Conservation (phyloP, 345 rosid species). For the Aethionema arabicum region DNA sequence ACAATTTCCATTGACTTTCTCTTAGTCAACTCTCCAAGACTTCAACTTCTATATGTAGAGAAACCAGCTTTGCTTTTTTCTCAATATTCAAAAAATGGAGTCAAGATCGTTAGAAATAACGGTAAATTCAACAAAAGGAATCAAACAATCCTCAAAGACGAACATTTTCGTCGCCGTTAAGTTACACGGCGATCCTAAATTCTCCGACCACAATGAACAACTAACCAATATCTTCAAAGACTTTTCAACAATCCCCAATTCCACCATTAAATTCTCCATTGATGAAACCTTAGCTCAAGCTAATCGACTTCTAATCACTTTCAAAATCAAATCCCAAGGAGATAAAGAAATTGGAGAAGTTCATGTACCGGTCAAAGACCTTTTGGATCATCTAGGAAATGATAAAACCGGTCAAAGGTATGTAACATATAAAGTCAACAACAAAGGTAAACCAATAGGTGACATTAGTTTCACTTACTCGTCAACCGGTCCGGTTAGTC, state of each 20-base stretch:
- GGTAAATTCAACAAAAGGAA: conserved; percentile 29
- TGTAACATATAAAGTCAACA: conserved; percentile 29
- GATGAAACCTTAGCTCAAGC: conserved; percentile 34
- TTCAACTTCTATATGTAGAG: conserved; percentile 20
- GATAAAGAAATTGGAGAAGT: conserved; percentile 36
- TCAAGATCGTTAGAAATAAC: conserved; percentile 26
- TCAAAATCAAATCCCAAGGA: conserved; percentile 26
- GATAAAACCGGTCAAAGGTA: conserved; percentile 37
- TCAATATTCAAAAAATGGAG: conserved; percentile 17
- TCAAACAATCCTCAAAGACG: conserved; percentile 24
- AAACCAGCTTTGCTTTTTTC: conserved; percentile 14
- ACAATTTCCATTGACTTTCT: conserved; percentile 28
- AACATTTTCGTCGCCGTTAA: conserved; percentile 29
- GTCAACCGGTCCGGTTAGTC: conserved; percentile 3
- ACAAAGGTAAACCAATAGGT: conserved; percentile 23
- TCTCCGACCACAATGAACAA: conserved; percentile 28
- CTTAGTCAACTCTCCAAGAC: conserved; percentile 26
- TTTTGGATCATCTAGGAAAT: conserved; percentile 36
- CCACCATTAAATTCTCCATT: conserved; percentile 11
- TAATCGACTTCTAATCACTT: conserved; percentile 36
- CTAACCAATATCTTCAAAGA: conserved; percentile 30
- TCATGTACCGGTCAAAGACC: conserved; percentile 35
- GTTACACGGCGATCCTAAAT: conserved; percentile 35
- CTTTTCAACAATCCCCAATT: conserved; percentile 29
- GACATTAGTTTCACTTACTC: conserved; percentile 35